Base-by-base conservation (phyloP, 2,329 filamentous ascomycete genomes). In the Hypoxylon sp. region DNA sequence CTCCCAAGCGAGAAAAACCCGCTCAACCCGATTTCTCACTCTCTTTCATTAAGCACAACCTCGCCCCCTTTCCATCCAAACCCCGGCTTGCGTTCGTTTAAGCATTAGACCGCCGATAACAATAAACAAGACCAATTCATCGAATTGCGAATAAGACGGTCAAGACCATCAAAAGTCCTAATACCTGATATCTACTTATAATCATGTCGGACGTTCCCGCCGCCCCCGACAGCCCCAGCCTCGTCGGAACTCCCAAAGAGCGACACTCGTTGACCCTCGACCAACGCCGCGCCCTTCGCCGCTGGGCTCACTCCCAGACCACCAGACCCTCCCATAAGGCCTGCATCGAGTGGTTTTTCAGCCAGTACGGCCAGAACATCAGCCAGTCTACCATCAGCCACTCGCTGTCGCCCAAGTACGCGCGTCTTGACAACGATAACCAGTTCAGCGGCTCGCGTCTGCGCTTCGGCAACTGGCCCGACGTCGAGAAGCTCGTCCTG, bases 401-500 rank as follows among this genome's bases (percentile, higher is more conserved):
- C 69, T 86, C 83, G 17, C 75, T 87, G 29, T 85, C 83, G 3
- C 82, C 83, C 42, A 86, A 86, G 67, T 87, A 87, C 66, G 83
- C 83, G 31, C 81, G 84, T 21, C 80, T 87, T 48, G 84, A 87
- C 68, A 81, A 80, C 67, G 83, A 86, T 64, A 82, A 82, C 13
- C 83, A 86, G 70, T 79, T 86, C 58, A 85, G 82, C n/a, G 84
- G 84, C 38, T 86, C 83, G 54, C 82, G 84, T 38, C 76, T 87
- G 60, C 83, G 84, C 62, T 86, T 86, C 56, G 84, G 84, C 62
- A 87, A 87, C 69, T 86, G 84, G 84, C 84, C 84, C 58, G 84
- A 86, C 62, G 84, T 87, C 51, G 52, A 98, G 92, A 73, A 98
- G 91, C 76, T 92, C 79, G 79, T 96, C 92, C 74, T 96, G 87